Percentiles rank a stretch among this genome's conserved stretches.
Conservation (phyloP, 2,329 filamentous ascomycete genomes). For the Cercospora zeae-maydis region DNA sequence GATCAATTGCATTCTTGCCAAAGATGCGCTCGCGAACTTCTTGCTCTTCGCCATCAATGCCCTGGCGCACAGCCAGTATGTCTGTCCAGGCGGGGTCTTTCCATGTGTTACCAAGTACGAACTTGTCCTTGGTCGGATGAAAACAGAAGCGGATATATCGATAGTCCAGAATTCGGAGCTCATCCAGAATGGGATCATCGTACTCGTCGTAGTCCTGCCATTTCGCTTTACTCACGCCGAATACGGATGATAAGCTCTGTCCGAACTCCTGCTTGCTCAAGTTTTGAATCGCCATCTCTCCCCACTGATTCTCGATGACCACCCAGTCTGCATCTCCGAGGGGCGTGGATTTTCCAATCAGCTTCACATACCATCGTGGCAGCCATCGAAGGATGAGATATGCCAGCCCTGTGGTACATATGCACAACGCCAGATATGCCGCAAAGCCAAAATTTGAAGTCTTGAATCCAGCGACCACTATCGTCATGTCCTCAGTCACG, state of each 20-base stretch:
- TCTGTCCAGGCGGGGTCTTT: conserved; percentile 88
- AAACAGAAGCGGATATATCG: conserved; percentile 92
- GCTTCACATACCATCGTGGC: conserved; percentile 75
- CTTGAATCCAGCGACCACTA: conserved; percentile 86
- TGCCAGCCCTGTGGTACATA: conserved; percentile 69
- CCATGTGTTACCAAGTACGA: conserved; percentile 83
- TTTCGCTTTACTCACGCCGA: conserved; percentile 62
- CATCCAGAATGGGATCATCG: conserved; percentile 69
- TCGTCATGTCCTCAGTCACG: conserved; percentile 86
- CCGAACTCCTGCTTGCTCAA: conserved; percentile 60
- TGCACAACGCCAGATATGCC: conserved; percentile 67
- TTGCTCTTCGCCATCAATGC: conserved; percentile 86
- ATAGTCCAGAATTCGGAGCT: conserved; percentile 79
- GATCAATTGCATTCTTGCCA: conserved; percentile 85
- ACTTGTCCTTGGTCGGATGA: conserved; percentile 84
- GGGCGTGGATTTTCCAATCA: conserved; percentile 67
- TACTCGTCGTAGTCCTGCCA: conserved; percentile 67
- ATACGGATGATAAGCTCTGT: conserved; percentile 63
- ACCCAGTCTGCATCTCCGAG: conserved; percentile 82
- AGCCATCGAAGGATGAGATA: conserved; percentile 89
- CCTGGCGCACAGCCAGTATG: conserved; percentile 67
- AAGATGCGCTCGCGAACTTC: conserved; percentile 80
- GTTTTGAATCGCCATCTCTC: conserved; percentile 75
- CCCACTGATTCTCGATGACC: conserved; percentile 96
- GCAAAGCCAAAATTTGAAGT: conserved; percentile 68